These are phyloP conservation scores for Sechiopsis laciniata DNA, from an alignment of 306 rosid genomes.

Conservation along the genomic window DNA sequence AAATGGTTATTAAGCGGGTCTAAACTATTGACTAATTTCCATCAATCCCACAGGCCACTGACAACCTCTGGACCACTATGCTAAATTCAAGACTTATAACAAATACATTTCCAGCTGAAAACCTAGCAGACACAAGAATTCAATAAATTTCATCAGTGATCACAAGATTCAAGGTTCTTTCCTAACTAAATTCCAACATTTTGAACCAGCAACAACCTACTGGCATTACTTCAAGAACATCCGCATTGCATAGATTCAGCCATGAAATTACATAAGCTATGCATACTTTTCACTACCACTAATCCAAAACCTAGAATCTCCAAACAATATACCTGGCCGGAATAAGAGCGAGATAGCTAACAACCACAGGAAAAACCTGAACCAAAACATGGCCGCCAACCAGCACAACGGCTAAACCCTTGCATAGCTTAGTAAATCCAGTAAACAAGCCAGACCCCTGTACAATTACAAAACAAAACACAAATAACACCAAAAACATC, in stretches of 20 bases:
- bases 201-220: too few species aligned
- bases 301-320: background rate
- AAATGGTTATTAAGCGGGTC: too few species aligned
- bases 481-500: background rate
- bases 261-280: background rate
- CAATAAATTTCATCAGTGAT: background rate
- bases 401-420: slow-evolving; percentile 61
- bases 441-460: slow-evolving; percentile 38
- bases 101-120: background rate
- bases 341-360: slow-evolving; percentile 71
- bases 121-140: background rate
- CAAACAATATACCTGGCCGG: slow-evolving; percentile 56
- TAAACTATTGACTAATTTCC: background rate
- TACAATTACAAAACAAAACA: background rate
- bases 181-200: background rate
- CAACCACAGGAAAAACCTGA: slow-evolving; percentile 52
- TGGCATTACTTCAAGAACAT: too few species aligned
- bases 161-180: background rate
- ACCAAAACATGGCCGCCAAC: slow-evolving; percentile 59
- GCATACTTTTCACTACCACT: background rate
- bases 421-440: slow-evolving; percentile 69
- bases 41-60: background rate
- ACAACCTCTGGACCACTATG: background rate
- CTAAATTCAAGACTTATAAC: background rate
- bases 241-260: background rate